Conservation (phyloP, 352 stramenopile genomes). For the Phytophthora crassamura region DNA sequence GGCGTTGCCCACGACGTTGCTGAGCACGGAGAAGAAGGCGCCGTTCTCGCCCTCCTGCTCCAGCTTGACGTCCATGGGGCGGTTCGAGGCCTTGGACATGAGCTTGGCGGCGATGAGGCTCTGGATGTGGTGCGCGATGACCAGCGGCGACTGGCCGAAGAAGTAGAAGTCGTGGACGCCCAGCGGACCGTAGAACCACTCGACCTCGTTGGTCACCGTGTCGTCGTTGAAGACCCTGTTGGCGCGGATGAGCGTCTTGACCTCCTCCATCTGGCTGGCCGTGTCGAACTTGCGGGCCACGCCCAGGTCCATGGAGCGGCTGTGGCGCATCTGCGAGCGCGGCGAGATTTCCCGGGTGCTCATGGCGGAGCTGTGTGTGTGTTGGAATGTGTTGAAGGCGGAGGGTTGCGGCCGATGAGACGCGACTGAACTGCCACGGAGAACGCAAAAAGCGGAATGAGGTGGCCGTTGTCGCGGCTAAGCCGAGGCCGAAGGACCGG, state of each 20-base stretch:
- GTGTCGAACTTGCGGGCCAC: conserved; percentile 61
- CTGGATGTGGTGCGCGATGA: conserved; percentile 84
- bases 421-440: conserved; percentile 25
- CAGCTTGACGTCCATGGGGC: conserved; percentile 81
- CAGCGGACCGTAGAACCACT: conserved; percentile 85
- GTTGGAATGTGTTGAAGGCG: no score
- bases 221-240: conserved; percentile 68
- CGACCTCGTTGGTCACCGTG: conserved; percentile 69
- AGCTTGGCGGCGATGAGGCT: conserved; percentile 83
- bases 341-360: conserved; percentile 43
- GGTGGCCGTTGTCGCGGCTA: no score
- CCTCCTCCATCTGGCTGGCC: conserved; percentile 71
- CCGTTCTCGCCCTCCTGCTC: conserved; percentile 73
- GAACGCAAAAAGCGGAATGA: conserved; percentile 49
- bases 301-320: conserved; percentile 69
- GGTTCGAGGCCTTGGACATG: conserved; percentile 80
- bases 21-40: conserved; percentile 85
- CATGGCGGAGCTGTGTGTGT: conserved; percentile 13
- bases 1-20: conserved; percentile 79
- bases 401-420: conserved; percentile 10
- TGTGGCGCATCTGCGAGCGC: conserved; percentile 44
- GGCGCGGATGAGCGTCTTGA: conserved; percentile 60
- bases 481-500: no score
- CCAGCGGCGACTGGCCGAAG: conserved; percentile 56
- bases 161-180: conserved; percentile 90